Evolutionary conservation across 2,329 filamentous ascomycete genomes (phyloP), one percentile per base, ranked within the genome.

Genomic region (Akanthomyces uredinophilus): DNA sequence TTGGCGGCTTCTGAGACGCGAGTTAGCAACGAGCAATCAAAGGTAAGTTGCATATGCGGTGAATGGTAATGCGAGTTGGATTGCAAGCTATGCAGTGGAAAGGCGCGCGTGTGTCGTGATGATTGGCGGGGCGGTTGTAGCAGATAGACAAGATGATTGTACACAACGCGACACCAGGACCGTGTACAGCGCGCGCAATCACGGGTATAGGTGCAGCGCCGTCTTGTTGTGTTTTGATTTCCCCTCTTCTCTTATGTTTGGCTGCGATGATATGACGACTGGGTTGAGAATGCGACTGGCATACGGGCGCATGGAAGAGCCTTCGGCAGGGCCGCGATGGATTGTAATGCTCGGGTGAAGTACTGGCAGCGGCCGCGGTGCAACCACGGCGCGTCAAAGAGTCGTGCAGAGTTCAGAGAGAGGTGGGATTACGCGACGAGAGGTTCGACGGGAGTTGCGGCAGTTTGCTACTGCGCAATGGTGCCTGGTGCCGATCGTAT

Each of bases 21-120:
- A 27, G 56, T 59, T 51, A 59, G 56, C 35, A 51, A 6, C 18
- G 22, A 41, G 56, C 37, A 51, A 16, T 59, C 32, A 52, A 35
- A 32, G 46, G 24, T 39, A 16, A 10, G 37, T 39, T 14, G 29
- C 24, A 50, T 20, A 43, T n/a, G 35, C 16, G 16, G 37, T 51
- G 56, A 18, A 51, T 18, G 47, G 49, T 44, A 24, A 46, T 53
- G 18, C 22, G 59, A 18, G 18, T 20, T 49, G 51, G 18, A 47
- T 5, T 47, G 49, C 10, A 37, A 53, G 58, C 58, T 39, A 61
- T 49, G 59, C 59, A 22, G 44, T 51, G 60, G 5, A 50, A 62
- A 51, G 13, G 47, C 49, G 57, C 57, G 57, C 18, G 35, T 51
- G 35, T 22, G 29, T 50, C 11, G 37, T 60, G 57, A 60, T 60